Base-by-base conservation (phyloP, 345 rosid species). In the Cardiospermum halicacabum region DNA sequence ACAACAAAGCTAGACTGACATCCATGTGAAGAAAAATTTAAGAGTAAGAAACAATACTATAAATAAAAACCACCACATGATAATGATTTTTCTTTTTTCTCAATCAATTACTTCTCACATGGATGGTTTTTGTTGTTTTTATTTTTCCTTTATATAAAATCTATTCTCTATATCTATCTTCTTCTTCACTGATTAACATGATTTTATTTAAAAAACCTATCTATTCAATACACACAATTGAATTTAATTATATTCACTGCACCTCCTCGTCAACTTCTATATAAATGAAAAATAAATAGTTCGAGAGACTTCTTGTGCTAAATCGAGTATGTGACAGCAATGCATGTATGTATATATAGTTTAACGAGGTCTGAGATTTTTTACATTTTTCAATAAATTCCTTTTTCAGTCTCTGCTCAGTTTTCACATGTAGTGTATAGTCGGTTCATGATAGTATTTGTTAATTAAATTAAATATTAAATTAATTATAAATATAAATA, bases 41-140 rank as follows among this genome's bases (percentile, higher is more conserved):
- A 61, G 66, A 28, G 31, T 62, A 76, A 72, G 74, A 75, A 65
- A 73, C 71, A 68, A 39, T 31, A 15, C 68, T 68, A 65, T 25
- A 69, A 40, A 72, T 48, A 43, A 53, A 56, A n/a, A 32, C 31
- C 11, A 43, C n/a, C n/a, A n/a, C n/a, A n/a, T n/a, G n/a, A n/a
- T 26, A 25, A 49, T 19, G 70, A 65, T 37, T 59, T 72, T 58
- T 54, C 68, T 65, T 68, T 45, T 50, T 57, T 62, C 56, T 32
- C 66, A 63, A 72, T 54, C 75, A 22, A 69, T 61, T 65, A 51
- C n/a, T n/a, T 70, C 53, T 72, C 79, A 78, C 77, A 62, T 78
- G 82, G 53, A 66, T 78, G 82, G 53, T 28, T 55, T 67, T 54
- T 56, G 47, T 57, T 65, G 39, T 22, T 11, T 49, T 40, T 40